Evolutionary conservation across 2,329 filamentous ascomycete species (phyloP).

Genomic region (Phialophora verrucosa): DNA sequence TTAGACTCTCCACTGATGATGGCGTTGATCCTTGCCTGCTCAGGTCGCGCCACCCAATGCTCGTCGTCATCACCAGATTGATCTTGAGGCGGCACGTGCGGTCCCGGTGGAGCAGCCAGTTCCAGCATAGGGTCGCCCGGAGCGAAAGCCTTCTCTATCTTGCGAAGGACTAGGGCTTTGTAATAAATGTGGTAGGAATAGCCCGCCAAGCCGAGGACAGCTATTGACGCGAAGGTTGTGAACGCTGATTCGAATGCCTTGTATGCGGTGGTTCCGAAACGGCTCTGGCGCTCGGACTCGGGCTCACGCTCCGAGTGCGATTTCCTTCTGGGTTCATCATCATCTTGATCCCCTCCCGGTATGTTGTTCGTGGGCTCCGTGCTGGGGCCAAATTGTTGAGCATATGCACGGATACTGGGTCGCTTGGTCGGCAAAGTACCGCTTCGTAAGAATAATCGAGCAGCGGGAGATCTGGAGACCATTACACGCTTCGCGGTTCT

Average conservation of each 20-base stretch:
- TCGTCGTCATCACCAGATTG: conserved; percentile 41
- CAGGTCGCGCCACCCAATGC: conserved; percentile 77
- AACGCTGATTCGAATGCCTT: conserved; percentile 77
- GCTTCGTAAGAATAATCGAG: conserved; percentile 10
- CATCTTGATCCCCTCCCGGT: conserved; percentile 30
- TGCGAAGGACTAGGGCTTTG: conserved; percentile 86
- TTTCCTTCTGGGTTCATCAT: conserved; percentile 28
- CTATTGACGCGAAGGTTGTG: conserved; percentile 76
- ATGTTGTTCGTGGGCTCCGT: conserved; percentile 25
- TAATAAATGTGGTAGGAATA: conserved; percentile 83
- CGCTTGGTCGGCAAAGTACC: conserved; percentile 1
- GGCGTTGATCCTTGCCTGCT: conserved; percentile 80
- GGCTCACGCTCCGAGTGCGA: conserved; percentile 23
- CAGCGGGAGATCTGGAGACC: conserved; percentile 15
- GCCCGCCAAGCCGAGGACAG: conserved; percentile 73
- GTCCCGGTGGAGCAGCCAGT: conserved; percentile 61
- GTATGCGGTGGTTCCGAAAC: conserved; percentile 45
- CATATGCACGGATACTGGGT: conserved; percentile 21
- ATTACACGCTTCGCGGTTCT: conserved; percentile 19
- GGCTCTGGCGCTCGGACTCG: conserved; percentile 11
- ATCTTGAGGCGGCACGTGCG: conserved; percentile 16
- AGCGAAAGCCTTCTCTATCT: conserved; percentile 90
- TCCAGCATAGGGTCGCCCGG: conserved; percentile 90
- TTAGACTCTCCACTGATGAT: conserved; percentile 75
- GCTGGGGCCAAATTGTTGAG: conserved; percentile 32